These are phyloP conservation scores for Penicillium roqueforti DNA, from an alignment of 495 filamentous ascomycete species.

Conservation along the genomic window DNA sequence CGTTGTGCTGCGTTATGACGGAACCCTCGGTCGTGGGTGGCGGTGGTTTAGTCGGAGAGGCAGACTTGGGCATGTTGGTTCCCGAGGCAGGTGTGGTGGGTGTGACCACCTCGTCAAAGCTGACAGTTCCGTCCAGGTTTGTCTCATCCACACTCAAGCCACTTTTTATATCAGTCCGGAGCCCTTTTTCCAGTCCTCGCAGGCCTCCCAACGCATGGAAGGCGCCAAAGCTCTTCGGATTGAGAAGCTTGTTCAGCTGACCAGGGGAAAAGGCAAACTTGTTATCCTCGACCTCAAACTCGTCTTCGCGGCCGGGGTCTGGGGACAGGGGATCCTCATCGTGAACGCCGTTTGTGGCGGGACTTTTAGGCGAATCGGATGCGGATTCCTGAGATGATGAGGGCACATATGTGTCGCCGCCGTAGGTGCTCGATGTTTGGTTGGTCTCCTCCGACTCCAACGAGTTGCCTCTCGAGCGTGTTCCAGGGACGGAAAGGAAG, in stretches of 20 bases:
- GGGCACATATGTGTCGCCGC: constrained; percentile 46
- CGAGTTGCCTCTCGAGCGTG: constrained; percentile 61
- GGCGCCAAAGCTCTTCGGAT: constrained; percentile 75
- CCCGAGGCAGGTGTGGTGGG: constrained; percentile 1
- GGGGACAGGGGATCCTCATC: constrained; percentile 62
- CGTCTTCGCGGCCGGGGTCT: constrained; percentile 64
- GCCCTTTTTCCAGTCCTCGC: constrained; percentile 67
- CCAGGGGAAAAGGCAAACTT: constrained; percentile 79
- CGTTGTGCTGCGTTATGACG: constrained; percentile 19
- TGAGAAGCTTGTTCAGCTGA: constrained; percentile 71
- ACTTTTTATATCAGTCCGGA: constrained; percentile 61
- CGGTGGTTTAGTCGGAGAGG: constrained; percentile 25
- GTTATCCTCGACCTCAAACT: constrained; percentile 73
- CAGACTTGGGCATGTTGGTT: constrained; percentile 26
- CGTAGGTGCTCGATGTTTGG: constrained; percentile 48
- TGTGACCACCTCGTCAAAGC: constrained; percentile 59
- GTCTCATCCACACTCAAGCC: constrained; percentile 77
- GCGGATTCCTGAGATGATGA: constrained; percentile 33
- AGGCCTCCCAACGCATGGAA: constrained; percentile 78
- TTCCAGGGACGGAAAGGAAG: constrained; percentile 59
- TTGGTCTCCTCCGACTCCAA: constrained; percentile 56
- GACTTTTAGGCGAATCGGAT: constrained; percentile 37
- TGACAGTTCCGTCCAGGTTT: constrained; percentile 56
- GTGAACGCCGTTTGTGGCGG: constrained; percentile 43
- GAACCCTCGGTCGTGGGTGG: constrained; percentile 26